These are phyloP conservation scores for Chaetomium sp. DNA, from an alignment of 2,329 filamentous ascomycete genomes.

Conservation along the genomic window DNA sequence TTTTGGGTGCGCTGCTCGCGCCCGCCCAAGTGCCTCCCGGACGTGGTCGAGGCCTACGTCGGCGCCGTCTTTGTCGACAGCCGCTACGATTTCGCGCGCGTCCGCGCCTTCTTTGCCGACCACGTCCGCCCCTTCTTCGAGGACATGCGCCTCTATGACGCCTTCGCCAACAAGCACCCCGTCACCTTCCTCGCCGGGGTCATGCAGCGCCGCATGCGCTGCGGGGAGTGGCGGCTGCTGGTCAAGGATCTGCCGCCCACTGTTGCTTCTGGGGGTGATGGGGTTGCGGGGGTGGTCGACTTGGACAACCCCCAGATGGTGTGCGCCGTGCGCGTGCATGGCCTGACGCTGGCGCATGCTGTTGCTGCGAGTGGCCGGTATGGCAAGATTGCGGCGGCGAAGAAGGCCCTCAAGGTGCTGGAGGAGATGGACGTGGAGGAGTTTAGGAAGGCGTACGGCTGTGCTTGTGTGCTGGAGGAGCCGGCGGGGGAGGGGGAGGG, in stretches of 20 bases:
- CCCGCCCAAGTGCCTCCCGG: constrained; percentile 76
- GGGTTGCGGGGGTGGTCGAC: constrained; percentile 33
- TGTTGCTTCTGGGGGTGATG: constrained; percentile 1
- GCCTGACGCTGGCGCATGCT: constrained; percentile 63
- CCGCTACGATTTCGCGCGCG: constrained; percentile 71
- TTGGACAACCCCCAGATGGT: constrained; percentile 53
- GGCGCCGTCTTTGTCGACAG: constrained; percentile 93
- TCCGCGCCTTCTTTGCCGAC: constrained; percentile 74
- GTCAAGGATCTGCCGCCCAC: constrained; percentile 50
- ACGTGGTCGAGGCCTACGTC: constrained; percentile 85
- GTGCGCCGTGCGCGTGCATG: constrained; percentile 77
- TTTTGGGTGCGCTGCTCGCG: constrained; percentile 68
- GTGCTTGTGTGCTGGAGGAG: constrained; percentile 55
- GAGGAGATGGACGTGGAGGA: constrained; percentile 51
- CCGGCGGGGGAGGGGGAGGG: constrained; percentile 26
- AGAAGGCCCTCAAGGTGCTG: constrained; percentile 56
- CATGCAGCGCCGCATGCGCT: constrained; percentile 67
- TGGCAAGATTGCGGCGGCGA: constrained; percentile 70
- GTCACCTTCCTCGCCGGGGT: constrained; percentile 70
- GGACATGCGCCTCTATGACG: constrained; percentile 86
- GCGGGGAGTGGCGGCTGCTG: constrained; percentile 59
- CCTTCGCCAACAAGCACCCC: constrained; percentile 83
- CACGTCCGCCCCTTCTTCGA: constrained; percentile 78
- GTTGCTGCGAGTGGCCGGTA: constrained; percentile 67
- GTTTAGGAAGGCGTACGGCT: constrained; percentile 63